phyloP scores from a whole-genome alignment of 2,329 filamentous ascomycete genomes.

The Neocucurbitaria cava region DNA sequence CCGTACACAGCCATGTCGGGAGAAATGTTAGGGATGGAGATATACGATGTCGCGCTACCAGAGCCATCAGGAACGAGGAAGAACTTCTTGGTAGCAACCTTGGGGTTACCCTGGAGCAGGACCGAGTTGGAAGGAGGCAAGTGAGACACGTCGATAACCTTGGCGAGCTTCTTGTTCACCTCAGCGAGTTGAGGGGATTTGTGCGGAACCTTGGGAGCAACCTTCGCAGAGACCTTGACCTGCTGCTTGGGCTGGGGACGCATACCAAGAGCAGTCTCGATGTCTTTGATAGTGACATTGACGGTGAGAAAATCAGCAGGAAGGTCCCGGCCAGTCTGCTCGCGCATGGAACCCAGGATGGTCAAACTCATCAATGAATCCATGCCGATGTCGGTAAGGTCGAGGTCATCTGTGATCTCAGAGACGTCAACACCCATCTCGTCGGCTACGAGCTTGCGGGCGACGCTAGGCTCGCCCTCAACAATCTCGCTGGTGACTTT shows the following conservation, averaged over 20 bases:
- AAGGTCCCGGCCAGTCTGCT: conserved; percentile 59
- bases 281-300: conserved; percentile 69
- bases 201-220: conserved; percentile 24
- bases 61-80: conserved; percentile 62
- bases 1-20: conserved; percentile 60
- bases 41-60: conserved; percentile 72
- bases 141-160: conserved; percentile 50
- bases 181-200: conserved; percentile 53
- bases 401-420: conserved; percentile 62
- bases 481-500: conserved; percentile 42
- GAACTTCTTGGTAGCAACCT: conserved; percentile 62
- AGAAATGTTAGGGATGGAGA: conserved; percentile 63
- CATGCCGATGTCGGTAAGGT: conserved; percentile 66
- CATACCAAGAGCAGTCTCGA: conserved; percentile 69
- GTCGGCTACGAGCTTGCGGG: conserved; percentile 58
- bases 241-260: conserved; percentile 52
- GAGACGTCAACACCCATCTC: conserved; percentile 71
- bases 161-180: conserved; percentile 56
- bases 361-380: conserved; percentile 62
- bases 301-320: conserved; percentile 64
- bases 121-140: conserved; percentile 62
- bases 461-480: conserved; percentile 53
- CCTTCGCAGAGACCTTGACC: conserved; percentile 34
- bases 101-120: conserved; percentile 64
- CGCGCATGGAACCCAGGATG: conserved; percentile 58